Evolutionary conservation across 129 eudicot species (phyloP).

Genomic region (Dittrichia graveolens): DNA sequence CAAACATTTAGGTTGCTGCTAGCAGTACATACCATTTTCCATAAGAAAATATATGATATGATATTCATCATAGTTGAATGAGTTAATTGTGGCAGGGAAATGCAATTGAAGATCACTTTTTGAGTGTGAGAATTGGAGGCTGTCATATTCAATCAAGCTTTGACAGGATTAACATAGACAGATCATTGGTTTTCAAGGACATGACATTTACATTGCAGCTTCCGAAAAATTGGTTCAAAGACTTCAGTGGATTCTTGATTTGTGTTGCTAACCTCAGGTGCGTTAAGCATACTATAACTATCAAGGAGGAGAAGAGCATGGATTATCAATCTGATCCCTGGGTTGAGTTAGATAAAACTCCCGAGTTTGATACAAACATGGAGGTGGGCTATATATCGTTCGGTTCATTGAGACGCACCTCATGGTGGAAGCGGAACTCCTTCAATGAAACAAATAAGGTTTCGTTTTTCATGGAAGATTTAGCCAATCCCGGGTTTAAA

Average conservation of each 20-base stretch:
- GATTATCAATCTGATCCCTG: background rate
- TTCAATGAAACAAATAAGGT: background rate
- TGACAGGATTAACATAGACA: too few species aligned
- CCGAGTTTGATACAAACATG: background rate
- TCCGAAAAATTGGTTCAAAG: constrained; percentile 1
- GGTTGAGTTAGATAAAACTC: background rate
- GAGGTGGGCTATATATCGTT: constrained; percentile 1
- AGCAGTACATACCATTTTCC: too few species aligned
- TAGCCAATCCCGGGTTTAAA: background rate
- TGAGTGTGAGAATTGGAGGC: background rate
- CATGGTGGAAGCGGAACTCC: constrained; percentile 8
- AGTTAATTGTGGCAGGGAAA: background rate
- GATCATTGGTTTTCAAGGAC: too few species aligned
- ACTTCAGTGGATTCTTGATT: constrained; percentile 4
- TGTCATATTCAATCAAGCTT: background rate
- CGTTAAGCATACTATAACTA: background rate
- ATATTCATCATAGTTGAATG: background rate
- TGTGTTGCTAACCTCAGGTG: rapidly evolving
- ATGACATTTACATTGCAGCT: background rate
- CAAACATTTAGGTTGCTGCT: too few species aligned
- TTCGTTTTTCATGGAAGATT: background rate
- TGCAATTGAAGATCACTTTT: background rate
- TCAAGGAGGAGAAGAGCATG: background rate
- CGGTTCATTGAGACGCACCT: background rate
- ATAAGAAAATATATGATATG: background rate